Conservation (phyloP, 2,329 filamentous ascomycete genomes). For the Neospermospora avenae region DNA sequence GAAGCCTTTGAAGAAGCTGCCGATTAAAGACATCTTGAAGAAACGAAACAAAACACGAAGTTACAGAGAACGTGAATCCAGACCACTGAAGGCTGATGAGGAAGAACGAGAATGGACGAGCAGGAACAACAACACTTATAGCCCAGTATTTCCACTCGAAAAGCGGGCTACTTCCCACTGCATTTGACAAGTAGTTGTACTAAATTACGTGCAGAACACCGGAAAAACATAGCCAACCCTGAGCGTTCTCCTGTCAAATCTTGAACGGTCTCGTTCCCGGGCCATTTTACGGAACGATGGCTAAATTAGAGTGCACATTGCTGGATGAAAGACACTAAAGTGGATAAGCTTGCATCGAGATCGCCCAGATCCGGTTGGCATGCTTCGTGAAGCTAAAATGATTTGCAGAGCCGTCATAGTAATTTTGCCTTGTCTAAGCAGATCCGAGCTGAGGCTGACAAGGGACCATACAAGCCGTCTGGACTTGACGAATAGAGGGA, state of each 20-base stretch:
- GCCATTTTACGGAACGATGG: not conserved
- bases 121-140: constrained; percentile 16
- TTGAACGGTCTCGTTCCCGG: not conserved
- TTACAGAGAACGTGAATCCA: not conserved
- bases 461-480: not conserved
- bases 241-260: not conserved
- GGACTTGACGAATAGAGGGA: not conserved
- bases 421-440: not conserved
- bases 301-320: not conserved
- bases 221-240: not conserved
- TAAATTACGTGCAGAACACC: not conserved
- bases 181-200: not conserved
- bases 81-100: constrained; percentile 11
- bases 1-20: constrained; percentile 14
- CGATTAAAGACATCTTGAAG: constrained; percentile 21
- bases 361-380: not conserved
- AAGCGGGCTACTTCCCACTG: not conserved
- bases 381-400: not conserved
- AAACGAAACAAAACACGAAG: not conserved
- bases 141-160: not conserved
- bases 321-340: not conserved
- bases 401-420: not conserved
- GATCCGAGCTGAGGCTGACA: not conserved
- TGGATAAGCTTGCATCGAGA: not conserved
- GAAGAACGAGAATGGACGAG: constrained; percentile 20